Evolutionary conservation across 495 filamentous ascomycete species (phyloP).

Genomic region (Xylaria telfairii): DNA sequence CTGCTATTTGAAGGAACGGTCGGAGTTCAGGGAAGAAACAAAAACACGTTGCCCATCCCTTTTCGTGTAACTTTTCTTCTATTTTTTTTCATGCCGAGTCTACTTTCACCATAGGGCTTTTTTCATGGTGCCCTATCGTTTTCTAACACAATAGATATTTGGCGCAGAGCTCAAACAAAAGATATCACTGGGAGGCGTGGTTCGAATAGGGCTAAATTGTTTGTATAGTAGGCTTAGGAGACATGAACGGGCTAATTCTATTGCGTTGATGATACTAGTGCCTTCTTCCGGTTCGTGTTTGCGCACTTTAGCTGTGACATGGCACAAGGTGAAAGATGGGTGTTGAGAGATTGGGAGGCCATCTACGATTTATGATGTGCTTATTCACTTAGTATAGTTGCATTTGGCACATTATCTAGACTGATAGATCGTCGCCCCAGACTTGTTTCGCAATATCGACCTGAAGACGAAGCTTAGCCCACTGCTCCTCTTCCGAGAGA

Average conservation of each 20-base stretch:
- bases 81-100: neutral
- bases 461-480: conserved; percentile 53
- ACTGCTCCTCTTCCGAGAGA: conserved; percentile 64
- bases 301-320: neutral
- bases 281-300: neutral
- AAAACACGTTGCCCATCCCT: neutral
- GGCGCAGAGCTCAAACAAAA: conserved; percentile 18
- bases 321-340: neutral
- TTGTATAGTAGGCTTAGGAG: conserved; percentile 24
- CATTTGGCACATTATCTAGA: conserved; percentile 30
- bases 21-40: conserved; percentile 12
- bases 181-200: conserved; percentile 1
- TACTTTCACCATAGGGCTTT: neutral
- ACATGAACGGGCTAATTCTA: neutral
- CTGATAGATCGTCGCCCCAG: conserved; percentile 52
- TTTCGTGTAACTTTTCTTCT: conserved; percentile 1
- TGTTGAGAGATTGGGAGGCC: neutral
- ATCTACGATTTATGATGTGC: neutral
- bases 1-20: conserved; percentile 5
- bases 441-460: conserved; percentile 56
- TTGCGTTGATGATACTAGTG: neutral
- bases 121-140: conserved; percentile 10
- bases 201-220: conserved; percentile 5
- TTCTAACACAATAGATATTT: conserved; percentile 11
- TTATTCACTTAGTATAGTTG: neutral